These are phyloP conservation scores for Cephaloascus albidus DNA, from an alignment of 805 yeast genomes.

Conservation along the genomic window DNA sequence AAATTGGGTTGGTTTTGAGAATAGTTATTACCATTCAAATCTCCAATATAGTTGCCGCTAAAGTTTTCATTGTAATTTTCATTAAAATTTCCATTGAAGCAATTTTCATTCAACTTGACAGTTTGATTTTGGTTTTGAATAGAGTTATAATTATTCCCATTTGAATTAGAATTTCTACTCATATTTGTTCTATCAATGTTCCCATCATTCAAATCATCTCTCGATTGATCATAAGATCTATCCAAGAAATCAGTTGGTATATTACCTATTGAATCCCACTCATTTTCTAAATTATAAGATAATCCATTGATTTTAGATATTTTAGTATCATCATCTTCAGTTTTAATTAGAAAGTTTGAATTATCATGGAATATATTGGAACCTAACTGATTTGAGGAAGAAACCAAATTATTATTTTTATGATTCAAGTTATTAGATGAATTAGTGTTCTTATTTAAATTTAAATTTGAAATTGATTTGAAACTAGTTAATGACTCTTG, in stretches of 20 bases:
- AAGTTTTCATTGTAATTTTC: not conserved
- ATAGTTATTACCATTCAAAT: not conserved
- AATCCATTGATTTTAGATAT: not conserved
- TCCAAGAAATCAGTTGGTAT: not conserved
- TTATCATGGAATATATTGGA: no score
- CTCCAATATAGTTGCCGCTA: not conserved
- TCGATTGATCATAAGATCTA: not conserved
- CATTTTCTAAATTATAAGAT: not conserved
- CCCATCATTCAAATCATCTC: not conserved
- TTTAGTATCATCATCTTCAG: no score
- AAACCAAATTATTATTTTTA: conserved; percentile 2
- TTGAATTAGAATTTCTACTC: not conserved
- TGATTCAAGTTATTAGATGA: conserved; percentile 4
- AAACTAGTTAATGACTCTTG: not conserved
- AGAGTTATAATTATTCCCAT: not conserved
- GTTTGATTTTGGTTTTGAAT: not conserved
- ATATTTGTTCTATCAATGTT: not conserved
- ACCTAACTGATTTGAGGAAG: conserved; percentile 1
- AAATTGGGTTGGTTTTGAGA: not conserved
- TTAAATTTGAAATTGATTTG: conserved; percentile 3
- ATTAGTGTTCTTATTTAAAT: conserved; percentile 5
- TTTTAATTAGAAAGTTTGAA: no score
- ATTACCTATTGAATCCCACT: not conserved
- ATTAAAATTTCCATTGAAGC: not conserved
- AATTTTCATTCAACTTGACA: no score